Percentiles rank a stretch among this genome's conserved stretches.
These are phyloP conservation scores for Eutrema salsugineum DNA, from an alignment of 441 rosid genomes.

Conservation along the genomic window DNA sequence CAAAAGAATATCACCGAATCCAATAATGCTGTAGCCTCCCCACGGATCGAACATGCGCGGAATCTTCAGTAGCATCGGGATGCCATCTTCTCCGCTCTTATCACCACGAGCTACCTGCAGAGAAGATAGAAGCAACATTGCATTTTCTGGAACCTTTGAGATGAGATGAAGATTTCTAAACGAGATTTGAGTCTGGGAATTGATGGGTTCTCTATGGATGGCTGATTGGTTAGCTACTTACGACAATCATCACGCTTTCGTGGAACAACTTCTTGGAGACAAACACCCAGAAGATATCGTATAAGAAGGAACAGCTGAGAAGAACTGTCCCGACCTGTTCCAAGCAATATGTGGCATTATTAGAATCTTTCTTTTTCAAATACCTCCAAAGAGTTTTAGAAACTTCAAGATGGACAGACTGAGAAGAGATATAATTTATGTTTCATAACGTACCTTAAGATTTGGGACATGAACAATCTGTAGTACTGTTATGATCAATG, in stretches of 20 bases:
- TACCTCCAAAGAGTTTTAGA: neutral
- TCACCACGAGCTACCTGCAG: conserved; percentile 60
- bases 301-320: conserved; percentile 84
- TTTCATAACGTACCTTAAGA: conserved; percentile 58
- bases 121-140: neutral
- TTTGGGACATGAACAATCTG: conserved; percentile 90
- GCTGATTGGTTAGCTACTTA: conserved; percentile 40
- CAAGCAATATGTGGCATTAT: conserved; percentile 8
- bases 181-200: neutral
- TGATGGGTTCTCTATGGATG: neutral
- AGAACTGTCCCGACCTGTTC: conserved; percentile 86
- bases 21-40: conserved; percentile 67
- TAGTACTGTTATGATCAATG: conserved; percentile 78
- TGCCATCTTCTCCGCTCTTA: conserved; percentile 56
- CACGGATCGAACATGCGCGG: conserved; percentile 58
- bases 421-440: neutral
- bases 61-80: conserved; percentile 57
- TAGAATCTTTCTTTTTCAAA: neutral
- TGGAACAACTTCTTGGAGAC: conserved; percentile 77
- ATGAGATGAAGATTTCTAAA: neutral
- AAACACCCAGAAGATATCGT: conserved; percentile 95
- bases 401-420: neutral
- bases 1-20: conserved; percentile 59
- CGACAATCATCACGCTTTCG: conserved; percentile 97
- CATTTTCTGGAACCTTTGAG: neutral